Evolutionary conservation across 768 basidiomycete species (phyloP).

Genomic region (Clavaria fumosa): DNA sequence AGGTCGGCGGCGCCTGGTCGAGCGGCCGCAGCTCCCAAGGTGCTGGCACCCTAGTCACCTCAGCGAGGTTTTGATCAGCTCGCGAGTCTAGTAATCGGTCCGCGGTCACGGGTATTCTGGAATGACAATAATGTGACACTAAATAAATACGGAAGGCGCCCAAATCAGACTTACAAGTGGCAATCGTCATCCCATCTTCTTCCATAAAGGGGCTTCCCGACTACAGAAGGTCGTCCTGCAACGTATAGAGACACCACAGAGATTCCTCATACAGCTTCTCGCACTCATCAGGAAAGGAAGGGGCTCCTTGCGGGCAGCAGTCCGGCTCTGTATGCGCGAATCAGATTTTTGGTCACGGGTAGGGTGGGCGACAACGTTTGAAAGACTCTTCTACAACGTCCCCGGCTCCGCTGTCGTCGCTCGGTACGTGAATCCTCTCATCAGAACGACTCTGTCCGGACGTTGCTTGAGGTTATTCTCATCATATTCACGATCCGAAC

Average conservation of each 20-base stretch:
- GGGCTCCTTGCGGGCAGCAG: conserved; percentile 83
- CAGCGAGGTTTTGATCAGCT: conserved; percentile 65
- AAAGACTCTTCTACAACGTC: conserved; percentile 55
- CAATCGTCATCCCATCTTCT: conserved; percentile 66
- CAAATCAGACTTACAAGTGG: conserved; percentile 42
- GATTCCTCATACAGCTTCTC: conserved; percentile 93
- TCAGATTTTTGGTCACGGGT: too few relatives aligned
- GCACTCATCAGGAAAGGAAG: conserved; percentile 63
- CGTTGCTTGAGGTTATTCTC: conserved; percentile 78
- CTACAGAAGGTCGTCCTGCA: conserved; percentile 79
- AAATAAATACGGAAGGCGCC: neutral
- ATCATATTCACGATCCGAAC: conserved; percentile 81
- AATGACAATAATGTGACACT: conserved; percentile 4
- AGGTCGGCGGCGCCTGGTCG: conserved; percentile 10
- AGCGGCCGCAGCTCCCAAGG: conserved; percentile 48
- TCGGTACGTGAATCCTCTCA: conserved; percentile 91
- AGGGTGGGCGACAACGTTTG: conserved; percentile 40
- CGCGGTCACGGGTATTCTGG: conserved; percentile 54
- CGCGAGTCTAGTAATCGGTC: conserved; percentile 63
- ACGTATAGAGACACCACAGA: conserved; percentile 82
- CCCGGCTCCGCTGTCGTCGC: conserved; percentile 74
- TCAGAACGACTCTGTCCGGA: conserved; percentile 89
- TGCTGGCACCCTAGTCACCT: conserved; percentile 53
- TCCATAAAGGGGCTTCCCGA: conserved; percentile 73
- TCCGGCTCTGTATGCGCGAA: conserved; percentile 54